Percentiles rank a stretch among this genome's conserved stretches.
Conservation (phyloP, 2,329 filamentous ascomycete genomes). For the Diplodia corticola region DNA sequence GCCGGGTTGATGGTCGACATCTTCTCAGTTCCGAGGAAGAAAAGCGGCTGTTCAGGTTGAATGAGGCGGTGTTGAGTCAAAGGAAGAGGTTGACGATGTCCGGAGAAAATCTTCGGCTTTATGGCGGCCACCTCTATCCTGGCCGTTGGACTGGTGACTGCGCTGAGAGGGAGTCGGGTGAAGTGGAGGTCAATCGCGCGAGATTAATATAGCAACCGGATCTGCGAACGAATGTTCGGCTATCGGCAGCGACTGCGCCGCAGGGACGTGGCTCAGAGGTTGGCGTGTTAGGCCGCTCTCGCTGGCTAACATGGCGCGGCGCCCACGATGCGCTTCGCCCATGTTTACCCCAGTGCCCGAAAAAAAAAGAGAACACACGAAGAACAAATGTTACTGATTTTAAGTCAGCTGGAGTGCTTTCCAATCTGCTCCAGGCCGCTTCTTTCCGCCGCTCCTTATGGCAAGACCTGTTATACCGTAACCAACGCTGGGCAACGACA, state of each 20-base stretch:
- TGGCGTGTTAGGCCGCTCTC: background rate
- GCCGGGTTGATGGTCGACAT: constrained; percentile 30
- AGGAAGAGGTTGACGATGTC: background rate
- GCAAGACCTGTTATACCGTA: background rate
- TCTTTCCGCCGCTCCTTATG: background rate
- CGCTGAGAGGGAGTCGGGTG: background rate
- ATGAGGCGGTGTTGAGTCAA: background rate
- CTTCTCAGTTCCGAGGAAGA: background rate
- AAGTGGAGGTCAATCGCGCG: background rate
- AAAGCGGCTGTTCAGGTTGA: background rate
- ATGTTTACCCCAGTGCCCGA: background rate
- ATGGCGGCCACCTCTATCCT: constrained; percentile 11
- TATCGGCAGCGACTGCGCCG: background rate
- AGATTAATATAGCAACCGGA: background rate
- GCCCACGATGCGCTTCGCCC: background rate
- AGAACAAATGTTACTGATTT: background rate
- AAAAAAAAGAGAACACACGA: background rate
- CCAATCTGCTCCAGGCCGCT: background rate
- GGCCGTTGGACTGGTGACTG: constrained; percentile 1
- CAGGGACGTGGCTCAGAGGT: background rate
- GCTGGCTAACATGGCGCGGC: background rate
- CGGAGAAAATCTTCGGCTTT: constrained; percentile 17
- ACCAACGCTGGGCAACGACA: background rate
- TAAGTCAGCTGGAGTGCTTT: background rate
- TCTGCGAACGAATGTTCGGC: background rate